phyloP scores from a whole-genome alignment of 495 filamentous ascomycete species.

The Viridothelium virens region DNA sequence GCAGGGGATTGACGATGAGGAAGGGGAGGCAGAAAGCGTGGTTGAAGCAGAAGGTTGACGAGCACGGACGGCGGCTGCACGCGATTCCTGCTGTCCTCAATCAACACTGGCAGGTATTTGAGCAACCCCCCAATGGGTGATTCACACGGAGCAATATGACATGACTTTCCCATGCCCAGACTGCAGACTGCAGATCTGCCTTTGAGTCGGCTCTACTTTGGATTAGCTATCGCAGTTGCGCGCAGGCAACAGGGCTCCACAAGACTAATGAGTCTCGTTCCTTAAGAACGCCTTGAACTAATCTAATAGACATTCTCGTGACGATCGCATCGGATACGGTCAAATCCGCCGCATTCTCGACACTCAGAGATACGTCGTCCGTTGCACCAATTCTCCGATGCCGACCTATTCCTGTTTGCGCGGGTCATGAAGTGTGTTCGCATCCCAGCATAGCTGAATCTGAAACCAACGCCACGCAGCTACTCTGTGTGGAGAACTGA shows the following conservation, averaged over 20 bases:
- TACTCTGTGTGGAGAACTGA: neutral
- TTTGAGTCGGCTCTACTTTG: neutral
- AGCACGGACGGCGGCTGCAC: neutral
- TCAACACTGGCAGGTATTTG: too few species aligned
- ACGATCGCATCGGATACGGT: neutral
- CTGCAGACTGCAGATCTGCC: neutral
- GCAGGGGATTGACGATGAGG: neutral
- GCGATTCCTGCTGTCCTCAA: too few species aligned
- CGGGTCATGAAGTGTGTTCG: neutral
- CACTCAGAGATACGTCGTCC: too few species aligned
- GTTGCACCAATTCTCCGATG: neutral
- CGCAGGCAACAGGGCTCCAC: neutral
- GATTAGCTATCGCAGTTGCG: neutral
- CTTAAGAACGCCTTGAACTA: neutral
- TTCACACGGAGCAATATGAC: neutral
- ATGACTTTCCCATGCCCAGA: too few species aligned
- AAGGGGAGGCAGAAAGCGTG: neutral
- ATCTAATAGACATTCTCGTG: neutral
- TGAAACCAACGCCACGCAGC: conserved; percentile 11
- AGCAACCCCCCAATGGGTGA: neutral
- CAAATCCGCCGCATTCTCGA: neutral
- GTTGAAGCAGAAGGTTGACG: neutral
- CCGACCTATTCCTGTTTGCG: neutral
- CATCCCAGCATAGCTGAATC: conserved; percentile 10
- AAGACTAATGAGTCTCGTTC: neutral